Evolutionary conservation across 441 rosid species (phyloP).

Genomic region (Arabidopsis hybrid): DNA sequence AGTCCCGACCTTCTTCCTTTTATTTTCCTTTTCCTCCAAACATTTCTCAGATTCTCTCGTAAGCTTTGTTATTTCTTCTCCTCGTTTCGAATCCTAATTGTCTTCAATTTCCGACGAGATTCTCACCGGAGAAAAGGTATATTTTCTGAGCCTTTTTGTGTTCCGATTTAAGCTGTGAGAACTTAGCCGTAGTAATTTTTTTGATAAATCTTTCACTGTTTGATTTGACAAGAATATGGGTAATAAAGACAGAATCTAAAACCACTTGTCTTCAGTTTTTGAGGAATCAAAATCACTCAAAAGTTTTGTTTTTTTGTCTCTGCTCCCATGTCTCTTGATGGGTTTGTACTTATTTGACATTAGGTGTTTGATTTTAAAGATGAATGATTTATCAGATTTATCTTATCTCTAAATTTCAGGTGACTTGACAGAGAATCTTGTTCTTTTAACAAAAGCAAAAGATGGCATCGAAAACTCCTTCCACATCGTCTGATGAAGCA

Average conservation of each 20-base stretch:
- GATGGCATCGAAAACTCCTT: slow-evolving; percentile 64
- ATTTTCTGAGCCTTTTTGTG: neutral
- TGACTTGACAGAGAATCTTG: slow-evolving; percentile 24
- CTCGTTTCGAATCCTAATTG: slow-evolving; percentile 25
- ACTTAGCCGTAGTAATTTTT: neutral
- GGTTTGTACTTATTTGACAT: slow-evolving; percentile 4
- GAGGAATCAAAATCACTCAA: slow-evolving; percentile 30
- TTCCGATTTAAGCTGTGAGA: slow-evolving; percentile 5
- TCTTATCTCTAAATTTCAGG: neutral
- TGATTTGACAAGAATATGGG: slow-evolving; percentile 24
- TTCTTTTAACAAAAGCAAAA: neutral
- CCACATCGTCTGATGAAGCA: slow-evolving; percentile 52
- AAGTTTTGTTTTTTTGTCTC: neutral
- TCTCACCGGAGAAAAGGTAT: slow-evolving; percentile 14
- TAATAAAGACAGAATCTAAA: slow-evolving; percentile 13
- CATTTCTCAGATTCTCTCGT: slow-evolving; percentile 16
- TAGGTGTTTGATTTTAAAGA: neutral
- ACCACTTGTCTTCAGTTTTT: neutral
- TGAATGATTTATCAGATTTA: slow-evolving; percentile 10
- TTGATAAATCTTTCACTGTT: slow-evolving; percentile 11
- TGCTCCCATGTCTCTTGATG: slow-evolving; percentile 6
- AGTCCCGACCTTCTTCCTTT: neutral
- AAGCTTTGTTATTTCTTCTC: neutral
- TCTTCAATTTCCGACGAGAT: neutral
- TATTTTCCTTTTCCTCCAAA: neutral